phyloP scores from a whole-genome alignment of 1,284 basidiomycete species.

The Trichosporon coremiiforme region DNA sequence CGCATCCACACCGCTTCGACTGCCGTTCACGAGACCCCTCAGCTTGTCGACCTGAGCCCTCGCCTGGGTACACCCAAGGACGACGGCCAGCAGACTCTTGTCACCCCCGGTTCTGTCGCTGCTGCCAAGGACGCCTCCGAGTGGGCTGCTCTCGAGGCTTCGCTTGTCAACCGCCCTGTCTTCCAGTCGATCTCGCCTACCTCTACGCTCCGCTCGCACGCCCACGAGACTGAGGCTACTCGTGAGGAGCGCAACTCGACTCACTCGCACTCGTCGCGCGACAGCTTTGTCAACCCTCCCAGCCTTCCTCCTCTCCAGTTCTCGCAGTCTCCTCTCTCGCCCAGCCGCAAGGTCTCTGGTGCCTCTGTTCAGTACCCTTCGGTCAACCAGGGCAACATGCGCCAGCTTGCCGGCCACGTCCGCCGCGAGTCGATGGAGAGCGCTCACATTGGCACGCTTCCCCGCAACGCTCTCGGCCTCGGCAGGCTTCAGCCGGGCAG shows the following conservation, averaged over 20 bases:
- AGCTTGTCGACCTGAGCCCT: slow-evolving; percentile 36
- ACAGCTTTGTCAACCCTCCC: slow-evolving; percentile 14
- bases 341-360: slow-evolving; percentile 15
- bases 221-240: slow-evolving; percentile 25
- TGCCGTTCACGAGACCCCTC: slow-evolving; percentile 1
- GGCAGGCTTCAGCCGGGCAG: background rate
- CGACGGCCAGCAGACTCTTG: slow-evolving; percentile 32
- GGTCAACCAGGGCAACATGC: background rate
- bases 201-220: slow-evolving; percentile 45
- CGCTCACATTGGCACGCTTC: slow-evolving; percentile 19
- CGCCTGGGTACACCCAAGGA: slow-evolving; percentile 26
- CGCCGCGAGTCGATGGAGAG: slow-evolving; percentile 15
- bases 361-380: slow-evolving; percentile 17
- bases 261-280: slow-evolving; percentile 15
- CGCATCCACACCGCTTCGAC: slow-evolving; percentile 18
- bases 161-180: slow-evolving; percentile 43
- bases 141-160: slow-evolving; percentile 45
- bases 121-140: slow-evolving; percentile 35
- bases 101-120: slow-evolving; percentile 21
- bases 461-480: slow-evolving; percentile 15
- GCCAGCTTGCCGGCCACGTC: slow-evolving; percentile 25
- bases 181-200: slow-evolving; percentile 52
- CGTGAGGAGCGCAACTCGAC: slow-evolving; percentile 18
- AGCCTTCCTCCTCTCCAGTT: slow-evolving; percentile 28
- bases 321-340: slow-evolving; percentile 16